A percentile compares a stretch with the other conserved stretches of the same genome.
Conservation (phyloP, 352 stramenopile species). For the Albugo laibachii region DNA sequence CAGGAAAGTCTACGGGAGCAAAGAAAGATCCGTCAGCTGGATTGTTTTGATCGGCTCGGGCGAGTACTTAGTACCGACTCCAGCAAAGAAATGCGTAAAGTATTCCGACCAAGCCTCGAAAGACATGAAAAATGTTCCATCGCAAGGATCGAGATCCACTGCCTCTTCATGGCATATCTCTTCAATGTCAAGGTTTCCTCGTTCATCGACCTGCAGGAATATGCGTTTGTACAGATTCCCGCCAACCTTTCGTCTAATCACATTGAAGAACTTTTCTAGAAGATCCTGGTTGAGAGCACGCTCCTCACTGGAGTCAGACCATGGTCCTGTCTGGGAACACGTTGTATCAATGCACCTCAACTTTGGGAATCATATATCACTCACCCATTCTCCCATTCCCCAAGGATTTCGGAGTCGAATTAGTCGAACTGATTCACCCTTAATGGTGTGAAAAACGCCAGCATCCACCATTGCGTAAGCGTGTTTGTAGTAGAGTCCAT, state of each 20-base stretch:
- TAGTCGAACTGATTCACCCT: constrained; percentile 28
- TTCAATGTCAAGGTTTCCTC: constrained; percentile 27
- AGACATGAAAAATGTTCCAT: constrained; percentile 86
- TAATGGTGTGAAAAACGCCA: constrained; percentile 37
- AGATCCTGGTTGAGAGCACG: constrained; percentile 56
- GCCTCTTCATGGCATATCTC: constrained; percentile 60
- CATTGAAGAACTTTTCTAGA: constrained; percentile 55
- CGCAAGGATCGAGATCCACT: constrained; percentile 57
- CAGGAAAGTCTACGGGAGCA: constrained; percentile 47
- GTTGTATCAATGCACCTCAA: neutral
- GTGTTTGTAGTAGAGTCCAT: constrained; percentile 74
- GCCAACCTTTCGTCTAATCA: constrained; percentile 41
- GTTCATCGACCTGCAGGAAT: constrained; percentile 27
- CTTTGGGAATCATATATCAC: neutral
- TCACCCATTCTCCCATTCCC: constrained; percentile 83
- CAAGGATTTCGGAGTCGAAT: constrained; percentile 80
- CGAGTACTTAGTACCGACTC: constrained; percentile 33
- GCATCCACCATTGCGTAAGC: constrained; percentile 73
- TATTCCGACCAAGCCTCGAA: constrained; percentile 74
- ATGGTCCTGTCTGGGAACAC: constrained; percentile 38
- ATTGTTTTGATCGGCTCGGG: neutral
- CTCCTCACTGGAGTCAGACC: constrained; percentile 63
- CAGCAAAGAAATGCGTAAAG: constrained; percentile 83
- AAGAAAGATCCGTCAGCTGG: neutral
- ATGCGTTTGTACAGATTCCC: constrained; percentile 42